Evolutionary conservation across 805 yeast species (phyloP), one percentile per base, ranked within the genome.

Genomic region (Brettanomyces nanus): DNA sequence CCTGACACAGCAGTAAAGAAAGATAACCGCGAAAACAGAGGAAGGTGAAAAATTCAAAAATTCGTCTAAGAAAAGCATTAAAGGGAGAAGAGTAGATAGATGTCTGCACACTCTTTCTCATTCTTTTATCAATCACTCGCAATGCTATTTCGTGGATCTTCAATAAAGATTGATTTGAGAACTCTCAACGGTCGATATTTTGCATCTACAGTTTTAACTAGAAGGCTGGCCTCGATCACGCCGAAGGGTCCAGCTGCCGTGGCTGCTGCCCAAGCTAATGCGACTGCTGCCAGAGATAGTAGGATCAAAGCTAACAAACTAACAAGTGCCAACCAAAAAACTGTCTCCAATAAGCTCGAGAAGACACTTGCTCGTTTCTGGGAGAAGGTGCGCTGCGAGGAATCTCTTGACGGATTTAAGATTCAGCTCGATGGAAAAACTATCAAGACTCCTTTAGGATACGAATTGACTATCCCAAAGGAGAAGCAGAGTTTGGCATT

Each of bases 391-490:
- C 66, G 63, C 21, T 59, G 54, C 19, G 43, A 49, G 11, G 57
- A 63, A 39, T 50, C 54, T 0, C 52, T 55, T 1, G 54, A 58
- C 3, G 59, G 63, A 4, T 67, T 64, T 39, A 73, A 71, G 31
- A 66, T 90, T 19, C 76, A 77, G 44, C 65, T 90, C 31, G 96
- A 85, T 52, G 67, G 71, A 1, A 83, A 80, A 57, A 74, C 95
- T 0, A 63, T 92, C 42, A 79, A 78, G 54, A 90, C 97, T 1
- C 95, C 97, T 0, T 59, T 77, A 36, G 97, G 97, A 3, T 69
- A 77, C 56, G 69, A 73, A 19, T 59, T 92, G 36, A 61, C 74
- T 1, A 61, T 92, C 11, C 95, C 95, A 4, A 52, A 55, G 19
- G 44, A 62, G 6, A 79, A 80, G 51, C 63, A 64, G 42, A 61